A percentile compares a stretch with the other conserved stretches of the same genome.
Evolutionary conservation across 305 asterid genomes (phyloP).

Genomic region (Fraxinus platypoda): DNA sequence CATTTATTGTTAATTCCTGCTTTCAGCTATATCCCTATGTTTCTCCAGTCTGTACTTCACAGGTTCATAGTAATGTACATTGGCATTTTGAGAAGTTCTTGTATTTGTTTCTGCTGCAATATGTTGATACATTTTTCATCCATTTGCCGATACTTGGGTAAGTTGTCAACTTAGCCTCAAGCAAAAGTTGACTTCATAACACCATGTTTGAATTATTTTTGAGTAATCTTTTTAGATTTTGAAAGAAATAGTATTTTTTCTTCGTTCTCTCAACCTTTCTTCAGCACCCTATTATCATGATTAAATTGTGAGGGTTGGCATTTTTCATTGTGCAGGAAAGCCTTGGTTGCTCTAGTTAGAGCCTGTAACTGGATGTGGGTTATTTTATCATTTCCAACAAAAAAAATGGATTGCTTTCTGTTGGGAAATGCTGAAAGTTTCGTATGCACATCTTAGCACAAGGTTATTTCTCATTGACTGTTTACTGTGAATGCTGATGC

Average conservation of each 20-base stretch:
- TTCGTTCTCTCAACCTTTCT: not conserved
- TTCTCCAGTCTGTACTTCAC: not conserved
- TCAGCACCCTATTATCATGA: not conserved
- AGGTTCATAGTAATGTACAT: not conserved
- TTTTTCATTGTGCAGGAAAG: conserved; percentile 35
- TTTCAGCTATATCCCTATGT: not conserved
- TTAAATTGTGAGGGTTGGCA: conserved; percentile 3
- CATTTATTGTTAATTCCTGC: not conserved
- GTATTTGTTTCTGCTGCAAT: not conserved
- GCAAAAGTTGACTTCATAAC: not conserved
- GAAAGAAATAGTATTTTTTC: not conserved
- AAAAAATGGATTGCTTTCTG: not conserved
- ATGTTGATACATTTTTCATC: not conserved
- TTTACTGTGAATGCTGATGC: not conserved
- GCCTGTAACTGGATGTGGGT: not conserved
- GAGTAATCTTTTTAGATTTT: not conserved
- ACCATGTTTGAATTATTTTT: not conserved
- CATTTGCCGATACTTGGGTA: not conserved
- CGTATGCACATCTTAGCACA: not conserved
- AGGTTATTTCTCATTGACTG: conserved; percentile 1
- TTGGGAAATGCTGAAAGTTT: conserved; percentile 13
- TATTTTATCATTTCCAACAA: not conserved
- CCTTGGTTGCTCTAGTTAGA: conserved; percentile 35
- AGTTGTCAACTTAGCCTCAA: not conserved
- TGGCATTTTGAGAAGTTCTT: not conserved